Conservation (phyloP, 2,329 filamentous ascomycete genomes). For the Aspergillus sp. region DNA sequence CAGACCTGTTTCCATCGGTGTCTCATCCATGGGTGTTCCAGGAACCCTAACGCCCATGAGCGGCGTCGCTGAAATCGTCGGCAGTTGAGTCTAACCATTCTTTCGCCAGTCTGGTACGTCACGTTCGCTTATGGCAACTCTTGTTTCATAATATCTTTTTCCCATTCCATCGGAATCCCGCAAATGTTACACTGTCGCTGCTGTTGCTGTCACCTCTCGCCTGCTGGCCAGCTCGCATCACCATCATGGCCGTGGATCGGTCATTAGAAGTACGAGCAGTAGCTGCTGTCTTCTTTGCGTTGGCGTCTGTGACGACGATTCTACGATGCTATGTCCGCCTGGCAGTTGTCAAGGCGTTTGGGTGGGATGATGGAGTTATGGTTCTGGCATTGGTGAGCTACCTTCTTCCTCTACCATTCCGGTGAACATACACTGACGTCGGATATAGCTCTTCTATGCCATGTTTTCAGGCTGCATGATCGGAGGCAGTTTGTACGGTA, state of each 20-base stretch:
- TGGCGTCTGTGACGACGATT: constrained; percentile 42
- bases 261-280: constrained; percentile 20
- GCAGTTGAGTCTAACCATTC: not conserved
- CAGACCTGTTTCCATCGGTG: not conserved
- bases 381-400: constrained; percentile 30
- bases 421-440: not conserved
- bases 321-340: constrained; percentile 47
- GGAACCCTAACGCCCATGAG: not conserved
- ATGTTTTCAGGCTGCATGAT: constrained; percentile 26
- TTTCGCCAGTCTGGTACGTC: not conserved
- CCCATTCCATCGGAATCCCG: not conserved
- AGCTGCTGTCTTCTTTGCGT: constrained; percentile 41
- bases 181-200: too few relatives aligned
- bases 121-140: not conserved
- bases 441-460: constrained; percentile 16
- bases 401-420: not conserved
- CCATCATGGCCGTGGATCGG: constrained; percentile 16
- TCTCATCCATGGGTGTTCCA: not conserved
- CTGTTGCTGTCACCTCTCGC: not conserved
- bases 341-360: constrained; percentile 42
- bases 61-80: not conserved
- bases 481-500: constrained; percentile 25
- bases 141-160: not conserved
- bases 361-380: constrained; percentile 40
- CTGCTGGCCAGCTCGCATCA: not conserved